Conservation (phyloP, 345 rosid genomes). For the Eucalyptus polyanthemos region DNA sequence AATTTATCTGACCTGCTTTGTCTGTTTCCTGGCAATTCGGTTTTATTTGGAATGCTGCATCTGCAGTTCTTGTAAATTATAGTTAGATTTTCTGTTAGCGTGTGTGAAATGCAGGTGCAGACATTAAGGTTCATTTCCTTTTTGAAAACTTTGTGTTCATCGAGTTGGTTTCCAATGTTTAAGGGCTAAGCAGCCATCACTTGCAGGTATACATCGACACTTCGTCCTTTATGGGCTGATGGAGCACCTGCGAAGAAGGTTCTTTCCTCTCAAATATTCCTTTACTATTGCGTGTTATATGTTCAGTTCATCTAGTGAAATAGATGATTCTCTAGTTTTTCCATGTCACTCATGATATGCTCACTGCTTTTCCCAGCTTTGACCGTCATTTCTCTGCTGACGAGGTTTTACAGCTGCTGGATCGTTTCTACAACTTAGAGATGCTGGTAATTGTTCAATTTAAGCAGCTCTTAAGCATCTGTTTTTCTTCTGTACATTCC, state of each 20-base stretch:
- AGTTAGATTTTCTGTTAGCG: not conserved
- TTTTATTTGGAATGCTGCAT: not conserved
- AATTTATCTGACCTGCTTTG: not conserved
- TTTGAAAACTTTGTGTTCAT: not conserved
- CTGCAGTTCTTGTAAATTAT: not conserved
- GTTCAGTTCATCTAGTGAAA: not conserved
- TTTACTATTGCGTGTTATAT: not conserved
- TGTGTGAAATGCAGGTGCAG: not conserved
- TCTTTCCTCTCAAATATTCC: not conserved
- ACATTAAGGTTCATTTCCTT: not conserved
- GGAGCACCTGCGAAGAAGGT: conserved; percentile 91
- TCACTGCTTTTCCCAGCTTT: conserved; percentile 35
- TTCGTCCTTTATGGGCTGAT: conserved; percentile 87
- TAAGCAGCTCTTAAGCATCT: not conserved
- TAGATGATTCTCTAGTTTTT: not conserved
- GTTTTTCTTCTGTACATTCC: not conserved
- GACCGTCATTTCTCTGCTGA: conserved; percentile 76
- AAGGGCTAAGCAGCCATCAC: not conserved
- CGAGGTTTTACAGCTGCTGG: conserved; percentile 87
- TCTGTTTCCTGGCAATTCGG: not conserved
- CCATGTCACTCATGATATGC: not conserved
- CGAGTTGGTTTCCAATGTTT: not conserved
- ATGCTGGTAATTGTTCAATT: conserved; percentile 50
- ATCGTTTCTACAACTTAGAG: conserved; percentile 88
- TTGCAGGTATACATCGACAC: conserved; percentile 87